These are phyloP conservation scores for Centaurea solstitialis DNA, from an alignment of 129 eudicot species.

Conservation along the genomic window DNA sequence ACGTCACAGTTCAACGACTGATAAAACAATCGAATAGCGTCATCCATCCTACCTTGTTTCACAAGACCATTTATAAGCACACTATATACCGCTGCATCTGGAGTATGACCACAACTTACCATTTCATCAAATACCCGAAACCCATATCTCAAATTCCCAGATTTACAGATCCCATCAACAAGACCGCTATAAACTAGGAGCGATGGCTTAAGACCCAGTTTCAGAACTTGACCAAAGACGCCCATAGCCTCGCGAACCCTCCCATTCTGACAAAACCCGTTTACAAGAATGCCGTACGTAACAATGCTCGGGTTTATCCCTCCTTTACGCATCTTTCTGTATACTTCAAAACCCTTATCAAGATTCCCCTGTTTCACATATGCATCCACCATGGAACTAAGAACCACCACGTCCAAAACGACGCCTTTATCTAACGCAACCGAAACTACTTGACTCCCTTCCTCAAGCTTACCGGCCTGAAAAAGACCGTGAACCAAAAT, in stretches of 20 bases:
- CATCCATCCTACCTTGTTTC: slow-evolving; percentile 47
- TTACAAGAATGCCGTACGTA: slow-evolving; percentile 58
- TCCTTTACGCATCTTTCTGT: slow-evolving; percentile 45
- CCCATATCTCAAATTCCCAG: slow-evolving; percentile 53
- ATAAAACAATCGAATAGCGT: slow-evolving; percentile 56
- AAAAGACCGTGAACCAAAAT: slow-evolving; percentile 61
- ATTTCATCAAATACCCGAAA: slow-evolving; percentile 44
- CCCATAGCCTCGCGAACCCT: slow-evolving; percentile 46
- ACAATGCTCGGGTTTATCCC: slow-evolving; percentile 56
- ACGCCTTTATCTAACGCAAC: slow-evolving; percentile 52
- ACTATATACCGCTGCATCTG: slow-evolving; percentile 43
- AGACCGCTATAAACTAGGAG: slow-evolving; percentile 41
- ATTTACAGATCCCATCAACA: slow-evolving; percentile 62
- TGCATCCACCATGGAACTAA: slow-evolving; percentile 58
- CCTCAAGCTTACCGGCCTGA: slow-evolving; percentile 44
- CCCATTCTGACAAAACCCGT: slow-evolving; percentile 53
- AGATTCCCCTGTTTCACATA: slow-evolving; percentile 45
- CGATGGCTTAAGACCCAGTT: slow-evolving; percentile 56
- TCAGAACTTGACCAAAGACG: slow-evolving; percentile 50
- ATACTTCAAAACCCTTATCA: slow-evolving; percentile 47
- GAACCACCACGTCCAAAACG: slow-evolving; percentile 53
- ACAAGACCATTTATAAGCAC: slow-evolving; percentile 61
- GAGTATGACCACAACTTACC: slow-evolving; percentile 45
- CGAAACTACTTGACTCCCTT: slow-evolving; percentile 41
- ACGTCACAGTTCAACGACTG: slow-evolving; percentile 42